Evolutionary conservation across 2,329 filamentous ascomycete genomes (phyloP).

Genomic region (Colletotrichum lini): DNA sequence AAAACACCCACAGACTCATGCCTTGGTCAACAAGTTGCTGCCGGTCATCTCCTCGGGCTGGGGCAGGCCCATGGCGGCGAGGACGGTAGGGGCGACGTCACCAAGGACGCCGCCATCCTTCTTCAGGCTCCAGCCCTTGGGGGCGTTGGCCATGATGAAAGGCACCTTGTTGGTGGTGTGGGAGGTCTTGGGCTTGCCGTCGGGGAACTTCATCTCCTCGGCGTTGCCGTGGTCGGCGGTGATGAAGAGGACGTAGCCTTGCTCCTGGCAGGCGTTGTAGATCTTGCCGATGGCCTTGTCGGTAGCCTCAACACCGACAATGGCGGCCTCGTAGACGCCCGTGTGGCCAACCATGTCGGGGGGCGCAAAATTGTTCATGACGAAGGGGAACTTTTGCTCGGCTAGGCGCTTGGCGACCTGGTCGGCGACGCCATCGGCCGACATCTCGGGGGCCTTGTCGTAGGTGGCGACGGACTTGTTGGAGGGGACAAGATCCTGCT

Average conservation of each 20-base stretch:
- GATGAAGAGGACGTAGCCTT: slow-evolving; percentile 94
- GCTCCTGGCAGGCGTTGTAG: slow-evolving; percentile 93
- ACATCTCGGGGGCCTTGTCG: slow-evolving; percentile 96
- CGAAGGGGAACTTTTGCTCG: slow-evolving; percentile 90
- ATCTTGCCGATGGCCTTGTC: slow-evolving; percentile 95
- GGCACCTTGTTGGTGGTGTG: slow-evolving; percentile 99
- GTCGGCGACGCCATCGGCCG: slow-evolving; percentile 88
- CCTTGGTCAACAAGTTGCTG: slow-evolving; percentile 84
- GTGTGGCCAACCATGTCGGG: slow-evolving; percentile 99
- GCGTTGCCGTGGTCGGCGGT: slow-evolving; percentile 98
- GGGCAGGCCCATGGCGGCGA: slow-evolving; percentile 90
- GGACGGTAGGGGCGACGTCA: slow-evolving; percentile 95
- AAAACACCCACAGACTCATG: slow-evolving; percentile 9
- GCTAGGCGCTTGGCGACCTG: slow-evolving; percentile 90
- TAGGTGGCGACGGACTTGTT: slow-evolving; percentile 94
- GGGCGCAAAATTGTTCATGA: slow-evolving; percentile 99
- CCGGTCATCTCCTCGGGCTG: slow-evolving; percentile 96
- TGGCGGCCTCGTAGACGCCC: slow-evolving; percentile 94
- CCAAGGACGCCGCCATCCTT: slow-evolving; percentile 86
- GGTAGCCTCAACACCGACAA: slow-evolving; percentile 86
- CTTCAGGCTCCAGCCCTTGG: slow-evolving; percentile 88
- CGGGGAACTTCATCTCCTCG: slow-evolving; percentile 98
- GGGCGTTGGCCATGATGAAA: slow-evolving; percentile 98
- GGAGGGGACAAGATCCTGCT: slow-evolving; percentile 83
- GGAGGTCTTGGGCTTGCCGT: slow-evolving; percentile 97